These are phyloP conservation scores for Boletus sp. DNA, from an alignment of 768 basidiomycete species.

Conservation along the genomic window DNA sequence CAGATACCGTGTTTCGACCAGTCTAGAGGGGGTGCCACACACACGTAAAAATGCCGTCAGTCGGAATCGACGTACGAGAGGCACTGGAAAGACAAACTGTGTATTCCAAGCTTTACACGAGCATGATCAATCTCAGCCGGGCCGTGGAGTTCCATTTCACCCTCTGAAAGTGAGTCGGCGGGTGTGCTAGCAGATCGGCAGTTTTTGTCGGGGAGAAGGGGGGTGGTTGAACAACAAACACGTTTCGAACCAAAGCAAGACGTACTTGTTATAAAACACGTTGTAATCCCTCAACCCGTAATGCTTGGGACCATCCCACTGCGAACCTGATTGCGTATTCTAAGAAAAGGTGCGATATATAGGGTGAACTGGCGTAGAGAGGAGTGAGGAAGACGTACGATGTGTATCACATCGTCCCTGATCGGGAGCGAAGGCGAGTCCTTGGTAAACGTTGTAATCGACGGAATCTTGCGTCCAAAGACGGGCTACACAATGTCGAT, in stretches of 20 bases:
- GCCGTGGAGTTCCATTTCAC: conserved; percentile 45
- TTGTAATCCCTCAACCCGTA: conserved; percentile 50
- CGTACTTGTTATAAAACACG: conserved; percentile 62
- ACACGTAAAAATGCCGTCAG: background rate
- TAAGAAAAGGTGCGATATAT: conserved; percentile 18
- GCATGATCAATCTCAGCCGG: conserved; percentile 46
- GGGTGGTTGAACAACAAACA: background rate
- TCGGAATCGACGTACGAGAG: background rate
- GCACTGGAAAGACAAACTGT: conserved; percentile 45
- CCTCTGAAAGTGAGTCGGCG: conserved; percentile 39
- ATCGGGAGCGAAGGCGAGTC: conserved; percentile 11
- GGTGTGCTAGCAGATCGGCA: conserved; percentile 37
- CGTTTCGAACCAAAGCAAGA: background rate
- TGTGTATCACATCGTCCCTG: conserved; percentile 52
- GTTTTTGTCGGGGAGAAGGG: background rate
- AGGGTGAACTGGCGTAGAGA: too few relatives aligned
- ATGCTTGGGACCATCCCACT: conserved; percentile 68
- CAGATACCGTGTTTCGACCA: conserved; percentile 72
- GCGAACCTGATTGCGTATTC: conserved; percentile 71
- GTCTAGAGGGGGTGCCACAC: conserved; percentile 35
- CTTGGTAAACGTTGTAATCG: conserved; percentile 41
- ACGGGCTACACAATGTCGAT: conserved; percentile 42
- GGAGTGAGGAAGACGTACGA: conserved; percentile 33
- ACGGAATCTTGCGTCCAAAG: conserved; percentile 53
- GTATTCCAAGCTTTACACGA: conserved; percentile 56